Evolutionary conservation across 129 eudicot species (phyloP).

Genomic region (Pseudognaphalium luteoalbum): DNA sequence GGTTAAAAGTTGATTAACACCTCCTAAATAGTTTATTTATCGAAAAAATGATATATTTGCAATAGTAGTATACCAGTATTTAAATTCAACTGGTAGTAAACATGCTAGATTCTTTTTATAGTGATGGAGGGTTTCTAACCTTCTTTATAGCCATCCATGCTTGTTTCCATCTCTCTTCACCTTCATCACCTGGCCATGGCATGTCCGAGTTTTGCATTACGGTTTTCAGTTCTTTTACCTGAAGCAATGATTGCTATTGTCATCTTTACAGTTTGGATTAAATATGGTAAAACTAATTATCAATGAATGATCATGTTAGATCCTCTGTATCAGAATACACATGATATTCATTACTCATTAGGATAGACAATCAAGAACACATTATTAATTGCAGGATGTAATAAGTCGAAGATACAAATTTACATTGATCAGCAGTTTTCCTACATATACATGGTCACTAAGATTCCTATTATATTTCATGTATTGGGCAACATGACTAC

Average conservation of each 20-base stretch:
- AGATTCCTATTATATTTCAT: not conserved
- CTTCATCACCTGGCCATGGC: constrained; percentile 99
- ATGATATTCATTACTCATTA: not conserved
- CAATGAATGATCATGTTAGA: not conserved
- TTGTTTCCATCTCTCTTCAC: constrained; percentile 84
- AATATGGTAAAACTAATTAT: not conserved
- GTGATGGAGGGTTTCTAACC: constrained; percentile 43
- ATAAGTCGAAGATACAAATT: not conserved
- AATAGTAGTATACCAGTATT: too few relatives aligned
- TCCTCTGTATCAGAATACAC: not conserved
- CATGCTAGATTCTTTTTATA: not conserved
- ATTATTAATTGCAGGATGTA: not conserved
- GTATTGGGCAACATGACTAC: not conserved
- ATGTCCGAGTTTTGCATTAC: constrained; percentile 81
- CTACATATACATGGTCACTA: not conserved
- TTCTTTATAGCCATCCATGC: constrained; percentile 98
- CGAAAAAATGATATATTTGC: too few relatives aligned
- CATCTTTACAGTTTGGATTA: constrained; percentile 1
- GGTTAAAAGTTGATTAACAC: not conserved
- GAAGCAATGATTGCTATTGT: constrained; percentile 25
- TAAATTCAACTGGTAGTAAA: too few relatives aligned
- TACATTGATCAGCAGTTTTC: not conserved
- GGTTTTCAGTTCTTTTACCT: constrained; percentile 84
- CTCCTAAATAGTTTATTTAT: too few relatives aligned
- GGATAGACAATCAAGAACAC: not conserved